Conservation (phyloP, 2,329 filamentous ascomycete genomes). For the Penicillium thymicola region DNA sequence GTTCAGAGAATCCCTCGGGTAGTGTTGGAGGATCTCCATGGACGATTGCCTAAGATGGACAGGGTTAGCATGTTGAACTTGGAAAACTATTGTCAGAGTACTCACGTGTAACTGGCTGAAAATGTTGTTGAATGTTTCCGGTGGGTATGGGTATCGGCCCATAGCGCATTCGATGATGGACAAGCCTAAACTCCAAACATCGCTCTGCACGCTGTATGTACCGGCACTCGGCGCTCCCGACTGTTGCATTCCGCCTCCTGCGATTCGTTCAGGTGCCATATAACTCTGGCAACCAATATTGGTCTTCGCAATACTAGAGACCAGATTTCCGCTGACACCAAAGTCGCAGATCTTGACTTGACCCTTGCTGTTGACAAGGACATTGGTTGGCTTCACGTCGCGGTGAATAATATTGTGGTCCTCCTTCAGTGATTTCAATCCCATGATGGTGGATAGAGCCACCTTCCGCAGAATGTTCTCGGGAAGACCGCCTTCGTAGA, state of each 20-base stretch:
- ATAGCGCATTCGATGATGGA: constrained; percentile 95
- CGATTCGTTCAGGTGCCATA: constrained; percentile 96
- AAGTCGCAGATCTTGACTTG: constrained; percentile 99
- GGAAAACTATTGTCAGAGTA: constrained; percentile 23
- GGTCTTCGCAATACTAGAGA: constrained; percentile 95
- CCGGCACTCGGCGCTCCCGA: constrained; percentile 68
- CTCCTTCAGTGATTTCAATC: constrained; percentile 89
- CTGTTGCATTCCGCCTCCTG: constrained; percentile 74
- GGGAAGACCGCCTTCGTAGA: constrained; percentile 86
- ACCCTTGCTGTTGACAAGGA: constrained; percentile 81
- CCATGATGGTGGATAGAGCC: constrained; percentile 82
- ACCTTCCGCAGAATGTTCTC: constrained; percentile 88
- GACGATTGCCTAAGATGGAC: constrained; percentile 74
- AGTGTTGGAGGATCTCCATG: constrained; percentile 92
- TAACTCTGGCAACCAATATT: constrained; percentile 99
- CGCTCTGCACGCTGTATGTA: constrained; percentile 95
- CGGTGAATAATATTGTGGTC: constrained; percentile 99
- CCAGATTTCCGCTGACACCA: constrained; percentile 91
- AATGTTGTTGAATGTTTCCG: constrained; percentile 96
- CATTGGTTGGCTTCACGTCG: constrained; percentile 99
- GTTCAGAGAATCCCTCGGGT: constrained; percentile 75
- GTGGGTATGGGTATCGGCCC: constrained; percentile 92
- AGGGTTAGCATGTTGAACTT: constrained; percentile 10
- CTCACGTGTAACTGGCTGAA: constrained; percentile 95
- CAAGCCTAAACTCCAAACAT: constrained; percentile 94